A percentile compares a stretch with the other conserved stretches of the same genome.
phyloP scores from a whole-genome alignment of 1,139 yeast genomes.

The Diutina scorzettiae region DNA sequence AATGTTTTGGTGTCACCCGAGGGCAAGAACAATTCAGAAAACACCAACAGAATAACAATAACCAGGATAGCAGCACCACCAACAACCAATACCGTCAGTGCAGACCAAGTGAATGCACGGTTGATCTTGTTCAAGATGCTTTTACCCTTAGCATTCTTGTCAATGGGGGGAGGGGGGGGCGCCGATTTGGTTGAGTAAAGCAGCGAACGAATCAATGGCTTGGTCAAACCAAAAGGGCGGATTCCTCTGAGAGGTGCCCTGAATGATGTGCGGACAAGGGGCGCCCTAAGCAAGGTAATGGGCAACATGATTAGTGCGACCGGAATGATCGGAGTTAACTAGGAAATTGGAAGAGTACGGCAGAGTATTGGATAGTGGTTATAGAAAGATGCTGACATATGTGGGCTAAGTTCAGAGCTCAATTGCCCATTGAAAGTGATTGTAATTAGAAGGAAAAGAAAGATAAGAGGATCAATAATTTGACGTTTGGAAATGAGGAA shows the following conservation, averaged over 20 bases:
- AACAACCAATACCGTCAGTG: slow-evolving; percentile 48
- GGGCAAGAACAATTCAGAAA: slow-evolving; percentile 72
- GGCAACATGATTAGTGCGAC: background rate
- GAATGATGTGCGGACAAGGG: background rate
- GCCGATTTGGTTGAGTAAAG: slow-evolving; percentile 17
- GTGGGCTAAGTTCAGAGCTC: no score
- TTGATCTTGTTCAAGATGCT: slow-evolving; percentile 28
- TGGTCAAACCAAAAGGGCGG: background rate
- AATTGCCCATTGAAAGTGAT: no score
- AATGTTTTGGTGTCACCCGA: slow-evolving; percentile 87
- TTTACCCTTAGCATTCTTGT: slow-evolving; percentile 30
- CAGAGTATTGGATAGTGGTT: no score
- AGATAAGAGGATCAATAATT: no score
- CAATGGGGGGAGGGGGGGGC: slow-evolving; percentile 26
- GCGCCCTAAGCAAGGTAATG: background rate
- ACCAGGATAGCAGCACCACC: slow-evolving; percentile 60
- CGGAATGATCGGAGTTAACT: background rate
- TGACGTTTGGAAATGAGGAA: no score
- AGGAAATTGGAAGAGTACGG: no score
- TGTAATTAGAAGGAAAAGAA: no score
- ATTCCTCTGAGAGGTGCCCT: background rate
- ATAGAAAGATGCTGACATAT: no score
- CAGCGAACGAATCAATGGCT: no score
- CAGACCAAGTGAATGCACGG: slow-evolving; percentile 48
- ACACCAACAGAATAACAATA: slow-evolving; percentile 63